These are phyloP conservation scores for Hyaloscypha hepaticicola DNA, from an alignment of 495 filamentous ascomycete species.

Conservation along the genomic window DNA sequence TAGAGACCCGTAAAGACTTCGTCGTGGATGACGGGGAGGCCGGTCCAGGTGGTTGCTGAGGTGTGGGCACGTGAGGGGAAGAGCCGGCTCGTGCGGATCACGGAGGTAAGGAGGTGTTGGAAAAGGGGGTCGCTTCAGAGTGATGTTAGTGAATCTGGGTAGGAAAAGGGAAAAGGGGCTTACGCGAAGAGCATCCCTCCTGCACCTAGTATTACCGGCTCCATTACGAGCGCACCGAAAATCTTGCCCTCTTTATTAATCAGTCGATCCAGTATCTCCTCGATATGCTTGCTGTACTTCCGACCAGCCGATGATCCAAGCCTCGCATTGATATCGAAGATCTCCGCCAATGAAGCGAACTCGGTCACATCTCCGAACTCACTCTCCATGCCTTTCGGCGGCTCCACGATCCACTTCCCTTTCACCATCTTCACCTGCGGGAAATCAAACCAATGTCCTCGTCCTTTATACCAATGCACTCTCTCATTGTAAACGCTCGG, in stretches of 20 bases:
- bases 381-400: slow-evolving; percentile 46
- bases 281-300: slow-evolving; percentile 59
- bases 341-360: slow-evolving; percentile 50
- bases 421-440: slow-evolving; percentile 62
- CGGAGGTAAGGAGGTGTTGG: slow-evolving; percentile 62
- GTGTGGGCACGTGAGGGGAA: slow-evolving; percentile 37
- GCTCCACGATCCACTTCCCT: slow-evolving; percentile 61
- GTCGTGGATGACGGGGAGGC: slow-evolving; percentile 73
- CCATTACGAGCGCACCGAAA: slow-evolving; percentile 73
- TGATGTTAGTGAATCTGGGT: slow-evolving; percentile 14
- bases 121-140: slow-evolving; percentile 69
- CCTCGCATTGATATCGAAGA: slow-evolving; percentile 61
- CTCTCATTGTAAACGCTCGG: slow-evolving; percentile 70
- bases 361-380: slow-evolving; percentile 45
- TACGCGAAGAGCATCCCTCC: slow-evolving; percentile 77
- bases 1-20: slow-evolving; percentile 83
- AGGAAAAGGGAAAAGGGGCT: slow-evolving; percentile 30
- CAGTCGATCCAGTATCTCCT: slow-evolving; percentile 47
- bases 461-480: slow-evolving; percentile 75
- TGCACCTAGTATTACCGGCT: slow-evolving; percentile 73
- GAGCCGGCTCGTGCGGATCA: slow-evolving; percentile 56
- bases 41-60: slow-evolving; percentile 52
- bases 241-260: slow-evolving; percentile 53
- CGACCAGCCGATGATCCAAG: slow-evolving; percentile 39
- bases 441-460: slow-evolving; percentile 75